phyloP scores from a whole-genome alignment of 768 basidiomycete species.

The Termitomyces sp. region DNA sequence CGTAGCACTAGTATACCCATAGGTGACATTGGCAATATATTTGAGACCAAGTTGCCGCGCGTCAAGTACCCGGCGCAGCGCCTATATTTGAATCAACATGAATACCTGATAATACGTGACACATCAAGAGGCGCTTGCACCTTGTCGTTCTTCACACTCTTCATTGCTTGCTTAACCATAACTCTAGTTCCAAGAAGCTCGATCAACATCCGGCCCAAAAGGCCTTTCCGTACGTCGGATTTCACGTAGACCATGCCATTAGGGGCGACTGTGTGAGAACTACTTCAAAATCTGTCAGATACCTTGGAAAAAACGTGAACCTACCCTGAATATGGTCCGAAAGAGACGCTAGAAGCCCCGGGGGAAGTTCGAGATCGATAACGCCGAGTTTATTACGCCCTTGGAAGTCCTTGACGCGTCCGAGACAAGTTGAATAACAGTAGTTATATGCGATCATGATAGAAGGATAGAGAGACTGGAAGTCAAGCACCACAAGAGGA shows the following conservation, averaged over 20 bases:
- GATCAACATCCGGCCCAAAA: slow-evolving; percentile 85
- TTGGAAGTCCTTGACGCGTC: slow-evolving; percentile 81
- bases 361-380: slow-evolving; percentile 59
- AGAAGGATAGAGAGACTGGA: slow-evolving; percentile 94
- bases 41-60: slow-evolving; percentile 92
- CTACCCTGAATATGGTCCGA: slow-evolving; percentile 74
- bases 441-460: slow-evolving; percentile 99
- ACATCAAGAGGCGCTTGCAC: slow-evolving; percentile 27
- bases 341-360: slow-evolving; percentile 63
- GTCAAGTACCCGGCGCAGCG: slow-evolving; percentile 70
- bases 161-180: slow-evolving; percentile 99
- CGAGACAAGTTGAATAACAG: slow-evolving; percentile 94
- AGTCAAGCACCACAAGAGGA: slow-evolving; percentile 91
- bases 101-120: neutral
- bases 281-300: neutral
- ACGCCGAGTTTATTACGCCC: slow-evolving; percentile 88
- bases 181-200: slow-evolving; percentile 93
- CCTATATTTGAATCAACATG: slow-evolving; percentile 33
- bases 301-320: slow-evolving; percentile 10
- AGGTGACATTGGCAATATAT: slow-evolving; percentile 91
- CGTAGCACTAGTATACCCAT: slow-evolving; percentile 93
- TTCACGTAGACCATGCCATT: slow-evolving; percentile 97
- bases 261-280: slow-evolving; percentile 63
- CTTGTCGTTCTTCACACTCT: slow-evolving; percentile 68
- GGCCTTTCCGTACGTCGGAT: slow-evolving; percentile 72